phyloP scores from a whole-genome alignment of 129 eudicot genomes.

The Centrapalus pauciflorus region DNA sequence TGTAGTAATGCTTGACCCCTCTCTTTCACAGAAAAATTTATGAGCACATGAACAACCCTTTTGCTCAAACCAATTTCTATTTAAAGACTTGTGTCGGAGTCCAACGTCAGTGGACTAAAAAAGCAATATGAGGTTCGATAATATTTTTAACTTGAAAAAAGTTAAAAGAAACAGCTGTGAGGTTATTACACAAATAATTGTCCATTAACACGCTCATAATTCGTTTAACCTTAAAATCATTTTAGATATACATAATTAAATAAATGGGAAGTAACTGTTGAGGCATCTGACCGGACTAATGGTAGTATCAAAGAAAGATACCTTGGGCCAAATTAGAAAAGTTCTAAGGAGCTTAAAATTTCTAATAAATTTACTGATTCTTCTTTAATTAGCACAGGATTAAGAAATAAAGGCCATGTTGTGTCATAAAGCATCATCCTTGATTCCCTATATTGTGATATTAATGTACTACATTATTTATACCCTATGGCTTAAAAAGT shows the following conservation, averaged over 20 bases:
- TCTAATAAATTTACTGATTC: not conserved
- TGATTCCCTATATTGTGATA: slow-evolving; percentile 16
- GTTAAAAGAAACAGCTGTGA: slow-evolving; percentile 14
- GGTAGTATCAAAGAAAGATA: not conserved
- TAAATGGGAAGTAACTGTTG: not conserved
- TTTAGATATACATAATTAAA: not conserved
- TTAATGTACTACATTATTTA: not conserved
- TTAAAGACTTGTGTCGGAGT: slow-evolving; percentile 37
- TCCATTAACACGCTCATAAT: slow-evolving; percentile 17
- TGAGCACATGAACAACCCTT: slow-evolving; percentile 26
- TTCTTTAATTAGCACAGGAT: slow-evolving; percentile 21
- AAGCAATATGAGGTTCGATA: slow-evolving; percentile 12
- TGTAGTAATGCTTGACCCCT: slow-evolving; percentile 25
- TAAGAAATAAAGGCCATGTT: slow-evolving; percentile 21
- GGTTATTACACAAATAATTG: slow-evolving; percentile 9
- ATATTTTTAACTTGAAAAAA: not conserved
- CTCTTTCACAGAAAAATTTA: slow-evolving; percentile 14
- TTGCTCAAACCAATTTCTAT: slow-evolving; percentile 34
- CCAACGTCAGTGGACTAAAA: slow-evolving; percentile 30
- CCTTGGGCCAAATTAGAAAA: not conserved
- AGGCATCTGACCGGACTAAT: not conserved
- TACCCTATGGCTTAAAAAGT: not conserved
- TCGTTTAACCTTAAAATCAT: slow-evolving; percentile 6
- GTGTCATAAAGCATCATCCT: slow-evolving; percentile 27
- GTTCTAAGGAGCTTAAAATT: not conserved